Evolutionary conservation across 441 rosid genomes (phyloP).

Genomic region (Metrosideros polymorpha): DNA sequence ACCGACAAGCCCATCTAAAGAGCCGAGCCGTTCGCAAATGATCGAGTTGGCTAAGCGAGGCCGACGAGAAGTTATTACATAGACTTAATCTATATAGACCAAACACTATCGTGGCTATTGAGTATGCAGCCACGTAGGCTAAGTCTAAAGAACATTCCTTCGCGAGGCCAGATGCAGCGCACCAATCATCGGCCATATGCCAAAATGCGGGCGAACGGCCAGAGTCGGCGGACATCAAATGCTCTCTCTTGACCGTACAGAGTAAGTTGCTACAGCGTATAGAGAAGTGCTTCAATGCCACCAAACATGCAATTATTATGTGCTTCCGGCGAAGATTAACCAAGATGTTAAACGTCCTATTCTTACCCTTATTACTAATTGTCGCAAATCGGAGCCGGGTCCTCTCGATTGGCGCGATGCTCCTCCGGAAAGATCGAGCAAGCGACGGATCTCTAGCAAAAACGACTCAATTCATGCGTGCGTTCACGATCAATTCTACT

Average conservation of each 20-base stretch:
- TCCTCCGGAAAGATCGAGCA: background rate
- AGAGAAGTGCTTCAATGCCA: background rate
- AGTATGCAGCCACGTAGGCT: background rate
- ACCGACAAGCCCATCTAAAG: background rate
- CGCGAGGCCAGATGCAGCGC: accelerated
- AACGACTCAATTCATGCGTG: background rate
- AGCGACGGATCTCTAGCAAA: background rate
- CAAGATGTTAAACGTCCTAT: background rate
- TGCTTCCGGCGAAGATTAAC: background rate
- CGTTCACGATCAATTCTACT: background rate
- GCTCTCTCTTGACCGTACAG: background rate
- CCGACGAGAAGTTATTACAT: background rate
- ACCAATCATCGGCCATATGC: background rate
- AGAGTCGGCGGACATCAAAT: too few species aligned
- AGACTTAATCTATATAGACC: background rate
- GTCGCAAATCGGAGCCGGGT: background rate
- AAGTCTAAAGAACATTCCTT: background rate
- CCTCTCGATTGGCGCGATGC: accelerated
- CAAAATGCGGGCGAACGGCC: background rate
- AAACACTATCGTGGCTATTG: background rate
- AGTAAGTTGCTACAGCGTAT: background rate
- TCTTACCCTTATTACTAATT: background rate
- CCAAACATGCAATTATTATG: background rate
- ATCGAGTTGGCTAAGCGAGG: background rate
- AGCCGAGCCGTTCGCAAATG: background rate